Conservation (phyloP, 345 rosid genomes). For the Sisymbrium irio region DNA sequence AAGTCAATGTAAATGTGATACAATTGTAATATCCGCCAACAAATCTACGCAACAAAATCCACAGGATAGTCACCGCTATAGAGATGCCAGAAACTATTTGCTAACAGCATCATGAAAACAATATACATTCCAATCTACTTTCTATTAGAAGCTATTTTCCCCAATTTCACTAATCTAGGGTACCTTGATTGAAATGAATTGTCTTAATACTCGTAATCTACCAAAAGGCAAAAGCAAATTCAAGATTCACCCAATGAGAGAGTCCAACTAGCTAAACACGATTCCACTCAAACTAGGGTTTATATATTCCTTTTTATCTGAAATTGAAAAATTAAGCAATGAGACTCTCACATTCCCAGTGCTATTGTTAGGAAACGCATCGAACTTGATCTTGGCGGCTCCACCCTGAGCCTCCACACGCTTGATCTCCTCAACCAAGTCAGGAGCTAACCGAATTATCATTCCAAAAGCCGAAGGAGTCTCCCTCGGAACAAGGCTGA, state of each 20-base stretch:
- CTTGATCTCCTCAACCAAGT: slow-evolving; percentile 87
- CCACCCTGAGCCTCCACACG: slow-evolving; percentile 69
- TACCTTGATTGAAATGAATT: background rate
- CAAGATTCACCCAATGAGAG: background rate
- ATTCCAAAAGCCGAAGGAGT: slow-evolving; percentile 61
- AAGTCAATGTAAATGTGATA: too few relatives aligned
- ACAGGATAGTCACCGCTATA: too few relatives aligned
- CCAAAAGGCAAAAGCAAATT: background rate
- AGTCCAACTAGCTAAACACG: background rate
- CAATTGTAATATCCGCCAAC: too few relatives aligned
- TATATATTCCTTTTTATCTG: background rate
- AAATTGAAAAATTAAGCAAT: background rate
- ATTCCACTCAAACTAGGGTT: slow-evolving; percentile 10
- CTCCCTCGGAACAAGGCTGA: slow-evolving; percentile 62
- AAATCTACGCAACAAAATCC: too few relatives aligned
- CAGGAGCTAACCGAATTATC: slow-evolving; percentile 80
- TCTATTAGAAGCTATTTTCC: background rate
- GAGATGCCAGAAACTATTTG: too few relatives aligned
- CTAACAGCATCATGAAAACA: too few relatives aligned
- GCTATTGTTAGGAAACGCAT: slow-evolving; percentile 55
- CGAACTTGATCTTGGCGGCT: slow-evolving; percentile 84
- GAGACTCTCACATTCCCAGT: slow-evolving; percentile 82
- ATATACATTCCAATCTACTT: slow-evolving; percentile 2
- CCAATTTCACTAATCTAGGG: slow-evolving; percentile 23
- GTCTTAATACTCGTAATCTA: background rate